phyloP scores from a whole-genome alignment of 148 eudicot genomes.

The Simmondsia chinensis region DNA sequence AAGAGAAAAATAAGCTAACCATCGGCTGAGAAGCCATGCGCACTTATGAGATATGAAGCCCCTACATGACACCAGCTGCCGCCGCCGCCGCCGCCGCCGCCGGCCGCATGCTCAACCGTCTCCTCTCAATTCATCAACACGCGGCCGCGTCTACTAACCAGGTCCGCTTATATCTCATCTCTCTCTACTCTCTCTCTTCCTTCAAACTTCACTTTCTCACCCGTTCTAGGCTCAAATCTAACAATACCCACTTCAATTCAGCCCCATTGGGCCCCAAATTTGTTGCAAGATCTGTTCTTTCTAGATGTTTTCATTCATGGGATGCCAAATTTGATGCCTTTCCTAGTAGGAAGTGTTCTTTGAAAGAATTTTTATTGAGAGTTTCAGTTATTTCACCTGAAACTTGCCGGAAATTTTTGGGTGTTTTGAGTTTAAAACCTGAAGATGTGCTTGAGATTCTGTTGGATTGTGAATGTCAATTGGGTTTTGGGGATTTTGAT shows the following conservation, averaged over 20 bases:
- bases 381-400: constrained; percentile 42
- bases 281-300: constrained; percentile 20
- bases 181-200: constrained; percentile 2
- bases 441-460: constrained; percentile 51
- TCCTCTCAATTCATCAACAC: neutral
- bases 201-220: constrained; percentile 3
- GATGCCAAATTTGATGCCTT: constrained; percentile 11
- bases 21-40: too few relatives aligned
- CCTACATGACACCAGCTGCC: too few relatives aligned
- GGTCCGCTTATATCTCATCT: constrained; percentile 3
- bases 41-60: too few relatives aligned
- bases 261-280: constrained; percentile 6
- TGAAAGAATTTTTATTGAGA: constrained; percentile 35
- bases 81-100: too few relatives aligned
- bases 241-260: constrained; percentile 14
- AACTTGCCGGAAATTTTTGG: constrained; percentile 39
- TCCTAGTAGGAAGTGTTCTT: constrained; percentile 5
- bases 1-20: too few relatives aligned
- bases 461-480: constrained; percentile 38
- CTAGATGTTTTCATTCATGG: constrained; percentile 12
- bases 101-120: too few relatives aligned
- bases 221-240: constrained; percentile 8
- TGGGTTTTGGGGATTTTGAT: constrained; percentile 12
- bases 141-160: neutral
- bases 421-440: constrained; percentile 33